These are phyloP conservation scores for Malus hybrid DNA, from an alignment of 331 rosid genomes.

Conservation along the genomic window DNA sequence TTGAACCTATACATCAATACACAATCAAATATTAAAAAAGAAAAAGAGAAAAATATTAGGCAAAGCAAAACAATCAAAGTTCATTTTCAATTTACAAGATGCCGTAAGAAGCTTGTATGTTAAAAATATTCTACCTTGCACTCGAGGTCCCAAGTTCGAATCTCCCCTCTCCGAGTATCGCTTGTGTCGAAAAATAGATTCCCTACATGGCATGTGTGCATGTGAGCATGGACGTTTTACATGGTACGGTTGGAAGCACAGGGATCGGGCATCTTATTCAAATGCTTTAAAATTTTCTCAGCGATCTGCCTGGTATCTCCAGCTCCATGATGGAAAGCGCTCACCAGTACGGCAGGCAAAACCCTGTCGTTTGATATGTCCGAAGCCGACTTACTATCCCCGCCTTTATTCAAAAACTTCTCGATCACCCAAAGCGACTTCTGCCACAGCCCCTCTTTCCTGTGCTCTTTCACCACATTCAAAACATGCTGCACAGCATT, in stretches of 20 bases:
- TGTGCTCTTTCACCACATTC: slow-evolving; percentile 27
- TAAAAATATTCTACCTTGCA: not conserved
- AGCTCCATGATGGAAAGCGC: slow-evolving; percentile 38
- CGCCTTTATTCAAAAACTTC: slow-evolving; percentile 32
- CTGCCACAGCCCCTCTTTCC: slow-evolving; percentile 30
- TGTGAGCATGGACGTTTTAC: not conserved
- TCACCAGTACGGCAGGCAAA: slow-evolving; percentile 31
- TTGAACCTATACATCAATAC: no score
- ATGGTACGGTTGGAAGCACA: slow-evolving; percentile 1
- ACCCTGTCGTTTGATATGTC: slow-evolving; percentile 31
- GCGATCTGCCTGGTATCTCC: slow-evolving; percentile 32
- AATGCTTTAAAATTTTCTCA: slow-evolving; percentile 34
- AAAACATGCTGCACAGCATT: slow-evolving; percentile 25
- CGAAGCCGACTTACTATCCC: slow-evolving; percentile 18
- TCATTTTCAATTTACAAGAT: not conserved
- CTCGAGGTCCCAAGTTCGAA: not conserved
- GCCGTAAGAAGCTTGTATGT: not conserved
- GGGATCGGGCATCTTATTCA: slow-evolving; percentile 35
- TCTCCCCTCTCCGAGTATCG: not conserved
- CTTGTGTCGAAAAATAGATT: not conserved
- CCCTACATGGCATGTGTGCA: not conserved
- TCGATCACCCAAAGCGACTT: slow-evolving; percentile 45
- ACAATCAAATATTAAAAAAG: no score
- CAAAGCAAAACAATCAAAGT: not conserved
- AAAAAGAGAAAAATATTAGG: no score